Conservation (phyloP, 345 rosid species). For the Arabis hirsuta region DNA sequence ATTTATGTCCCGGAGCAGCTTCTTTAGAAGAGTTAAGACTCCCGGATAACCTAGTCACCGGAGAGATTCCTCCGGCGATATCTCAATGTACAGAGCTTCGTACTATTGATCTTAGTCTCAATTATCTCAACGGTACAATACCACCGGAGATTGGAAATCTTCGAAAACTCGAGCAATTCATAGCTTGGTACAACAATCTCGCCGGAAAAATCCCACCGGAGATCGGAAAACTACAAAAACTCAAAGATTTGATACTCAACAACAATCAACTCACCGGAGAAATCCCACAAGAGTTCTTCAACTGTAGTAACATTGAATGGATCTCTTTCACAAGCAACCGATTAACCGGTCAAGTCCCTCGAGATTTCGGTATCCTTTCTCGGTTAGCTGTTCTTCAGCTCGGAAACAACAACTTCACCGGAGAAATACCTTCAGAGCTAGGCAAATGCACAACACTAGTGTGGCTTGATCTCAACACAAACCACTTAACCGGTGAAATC, state of each 20-base stretch:
- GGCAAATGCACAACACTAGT: constrained; percentile 88
- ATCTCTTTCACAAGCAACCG: constrained; percentile 84
- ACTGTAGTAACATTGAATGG: constrained; percentile 91
- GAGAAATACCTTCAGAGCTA: constrained; percentile 83
- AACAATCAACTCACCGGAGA: constrained; percentile 80
- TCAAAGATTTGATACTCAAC: constrained; percentile 84
- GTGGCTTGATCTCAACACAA: constrained; percentile 91
- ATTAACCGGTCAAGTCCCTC: constrained; percentile 68
- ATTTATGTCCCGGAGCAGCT: constrained; percentile 84
- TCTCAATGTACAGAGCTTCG: constrained; percentile 82
- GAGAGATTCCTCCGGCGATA: constrained; percentile 72
- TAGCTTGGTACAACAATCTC: constrained; percentile 88
- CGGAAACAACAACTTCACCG: constrained; percentile 85
- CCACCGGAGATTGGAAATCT: constrained; percentile 82
- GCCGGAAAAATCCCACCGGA: constrained; percentile 81
- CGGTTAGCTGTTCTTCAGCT: constrained; percentile 92
- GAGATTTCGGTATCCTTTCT: constrained; percentile 64
- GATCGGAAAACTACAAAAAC: constrained; percentile 69
- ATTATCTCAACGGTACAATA: constrained; percentile 81
- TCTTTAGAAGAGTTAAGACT: constrained; percentile 77
- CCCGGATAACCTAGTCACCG: constrained; percentile 77
- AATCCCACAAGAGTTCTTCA: constrained; percentile 76
- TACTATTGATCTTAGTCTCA: constrained; percentile 80
- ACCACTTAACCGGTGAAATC: constrained; percentile 87
- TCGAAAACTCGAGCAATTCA: constrained; percentile 80